These are phyloP conservation scores for Neltuma alba DNA, from an alignment of 306 rosid species.

Conservation along the genomic window DNA sequence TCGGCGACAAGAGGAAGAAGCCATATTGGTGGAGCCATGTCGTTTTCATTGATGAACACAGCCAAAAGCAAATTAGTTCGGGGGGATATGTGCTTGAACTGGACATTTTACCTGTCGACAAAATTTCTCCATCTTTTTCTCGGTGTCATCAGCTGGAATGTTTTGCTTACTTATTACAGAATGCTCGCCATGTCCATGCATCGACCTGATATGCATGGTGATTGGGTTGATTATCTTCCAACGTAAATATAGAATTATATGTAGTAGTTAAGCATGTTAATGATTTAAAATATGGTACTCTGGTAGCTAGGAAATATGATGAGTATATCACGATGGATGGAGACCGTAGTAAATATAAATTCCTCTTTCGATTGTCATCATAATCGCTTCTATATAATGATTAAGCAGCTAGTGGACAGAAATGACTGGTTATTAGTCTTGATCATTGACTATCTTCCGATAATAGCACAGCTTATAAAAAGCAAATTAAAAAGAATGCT, in stretches of 20 bases:
- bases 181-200: not conserved
- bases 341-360: not conserved
- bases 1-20: conserved; percentile 63
- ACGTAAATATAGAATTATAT: not conserved
- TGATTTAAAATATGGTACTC: not conserved
- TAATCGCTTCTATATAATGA: not conserved
- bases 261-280: not conserved
- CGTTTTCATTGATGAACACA: conserved; percentile 28
- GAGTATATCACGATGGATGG: too few species aligned
- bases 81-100: conserved; percentile 42
- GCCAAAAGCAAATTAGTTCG: conserved; percentile 14
- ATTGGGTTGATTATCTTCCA: not conserved
- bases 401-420: not conserved
- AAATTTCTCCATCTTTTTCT: conserved; percentile 27
- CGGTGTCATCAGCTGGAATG: not conserved
- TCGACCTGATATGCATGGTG: not conserved
- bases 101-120: conserved; percentile 59
- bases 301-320: not conserved
- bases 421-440: not conserved
- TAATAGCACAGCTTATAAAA: not conserved
- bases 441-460: not conserved
- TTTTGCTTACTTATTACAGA: not conserved
- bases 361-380: not conserved
- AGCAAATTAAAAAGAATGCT: not conserved
- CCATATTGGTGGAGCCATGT: conserved; percentile 61